Conservation (phyloP, 1,284 basidiomycete species). For the Singerocomus rubriflavus region DNA sequence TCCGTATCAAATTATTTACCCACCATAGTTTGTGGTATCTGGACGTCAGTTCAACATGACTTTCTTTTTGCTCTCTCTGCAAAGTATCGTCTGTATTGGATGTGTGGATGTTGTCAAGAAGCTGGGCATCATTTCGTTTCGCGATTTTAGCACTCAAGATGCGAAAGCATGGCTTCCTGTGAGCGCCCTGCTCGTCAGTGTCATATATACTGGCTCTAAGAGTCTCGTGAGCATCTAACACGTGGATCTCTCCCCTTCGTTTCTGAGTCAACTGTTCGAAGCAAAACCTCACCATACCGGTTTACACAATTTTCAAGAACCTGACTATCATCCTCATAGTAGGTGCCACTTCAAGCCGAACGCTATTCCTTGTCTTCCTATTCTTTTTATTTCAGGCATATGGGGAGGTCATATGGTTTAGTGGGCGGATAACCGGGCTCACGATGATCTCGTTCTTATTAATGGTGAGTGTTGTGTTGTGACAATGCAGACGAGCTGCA, state of each 20-base stretch:
- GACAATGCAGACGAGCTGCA: neutral
- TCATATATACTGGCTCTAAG: constrained; percentile 99
- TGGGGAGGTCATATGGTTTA: constrained; percentile 98
- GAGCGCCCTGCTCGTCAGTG: constrained; percentile 86
- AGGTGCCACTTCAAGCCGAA: constrained; percentile 28
- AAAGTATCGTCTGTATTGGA: constrained; percentile 81
- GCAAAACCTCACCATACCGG: constrained; percentile 92
- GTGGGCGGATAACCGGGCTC: constrained; percentile 82
- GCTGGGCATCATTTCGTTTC: constrained; percentile 84
- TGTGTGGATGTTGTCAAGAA: constrained; percentile 78
- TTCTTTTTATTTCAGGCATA: constrained; percentile 62
- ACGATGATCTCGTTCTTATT: constrained; percentile 89
- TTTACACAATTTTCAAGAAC: constrained; percentile 99
- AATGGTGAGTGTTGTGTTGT: constrained; percentile 62
- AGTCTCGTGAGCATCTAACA: constrained; percentile 67
- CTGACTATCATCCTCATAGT: constrained; percentile 98
- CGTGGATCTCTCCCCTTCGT: neutral
- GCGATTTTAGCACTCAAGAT: constrained; percentile 81
- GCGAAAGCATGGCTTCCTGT: constrained; percentile 95
- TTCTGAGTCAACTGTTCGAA: constrained; percentile 32
- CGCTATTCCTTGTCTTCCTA: constrained; percentile 4
- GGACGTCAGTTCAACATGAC: constrained; percentile 96
- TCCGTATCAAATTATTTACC: constrained; percentile 5
- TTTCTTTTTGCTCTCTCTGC: constrained; percentile 90
- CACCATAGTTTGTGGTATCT: constrained; percentile 85